Base-by-base conservation (phyloP, 176 grass and related monocot genomes). In the Rhipidocladum racemiflorum region DNA sequence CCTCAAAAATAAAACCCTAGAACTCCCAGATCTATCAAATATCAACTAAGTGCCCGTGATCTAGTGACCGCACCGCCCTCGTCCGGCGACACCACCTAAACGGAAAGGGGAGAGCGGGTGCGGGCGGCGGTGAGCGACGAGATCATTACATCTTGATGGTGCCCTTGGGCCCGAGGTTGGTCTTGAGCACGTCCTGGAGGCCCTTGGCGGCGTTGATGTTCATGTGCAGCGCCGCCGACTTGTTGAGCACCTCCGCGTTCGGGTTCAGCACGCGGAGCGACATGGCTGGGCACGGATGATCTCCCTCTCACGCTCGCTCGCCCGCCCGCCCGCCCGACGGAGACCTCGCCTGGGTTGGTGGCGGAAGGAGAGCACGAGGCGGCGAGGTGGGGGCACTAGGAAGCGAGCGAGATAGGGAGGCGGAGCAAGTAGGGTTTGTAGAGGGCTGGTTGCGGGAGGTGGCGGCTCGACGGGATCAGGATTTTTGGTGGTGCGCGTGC, bases 151-250 rank as follows among this genome's bases (percentile, higher is more conserved):
- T 98, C 86, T 98, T 98, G 89, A 91, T 93, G 75, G 96, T 98
- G 79, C 92, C 96, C 76, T 95, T 98, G 82, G 92, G 87, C 0
- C 96, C 96, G 79, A 98, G 92, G 85, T 95, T 98, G 72, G 96
- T 93, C 86, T 91, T 95, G 87, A 98, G 90, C 72, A 98, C 96
- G 17, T 98, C 92, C 80, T 93, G 89, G 54, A 98, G 92, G 25
- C 96, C 96, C 87, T 91, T 98, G 75, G 87, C 96, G 79, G 96
- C 92, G 88, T 90, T 95, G 79, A 98, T 95, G 84, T 88, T 98
- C 96, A 98, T 98, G 82, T 93, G 87, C 50, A 98, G 92, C 62
- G 96, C 96, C 68, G 92, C 96, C 68, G 96, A 93, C 68, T 98
- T 98, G 90, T 93, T 98, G 57, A 98, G 92, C 87, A 98, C 92